phyloP scores from a whole-genome alignment of 2,329 filamentous ascomycete genomes.

The Aspergillus cejpii region DNA sequence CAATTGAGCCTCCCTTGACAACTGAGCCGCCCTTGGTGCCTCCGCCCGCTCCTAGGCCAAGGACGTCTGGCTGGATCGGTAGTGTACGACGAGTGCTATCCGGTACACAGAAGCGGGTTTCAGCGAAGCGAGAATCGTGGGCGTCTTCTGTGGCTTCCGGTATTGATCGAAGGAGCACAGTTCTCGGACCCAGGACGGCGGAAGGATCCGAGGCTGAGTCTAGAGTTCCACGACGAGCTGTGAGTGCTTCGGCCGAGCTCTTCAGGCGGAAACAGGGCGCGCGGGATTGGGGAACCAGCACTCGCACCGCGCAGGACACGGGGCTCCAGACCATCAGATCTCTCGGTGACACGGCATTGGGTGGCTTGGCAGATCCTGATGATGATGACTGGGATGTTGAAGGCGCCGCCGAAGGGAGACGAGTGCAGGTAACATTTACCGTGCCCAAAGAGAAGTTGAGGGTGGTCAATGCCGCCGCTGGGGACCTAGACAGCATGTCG shows the following conservation, averaged over 20 bases:
- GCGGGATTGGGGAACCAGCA: slow-evolving; percentile 46
- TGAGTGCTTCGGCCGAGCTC: slow-evolving; percentile 44
- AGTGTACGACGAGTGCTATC: slow-evolving; percentile 60
- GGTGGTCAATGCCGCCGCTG: slow-evolving; percentile 72
- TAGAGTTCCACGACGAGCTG: slow-evolving; percentile 40
- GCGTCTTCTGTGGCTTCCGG: slow-evolving; percentile 23
- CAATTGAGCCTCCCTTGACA: slow-evolving; percentile 19
- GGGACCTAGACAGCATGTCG: slow-evolving; percentile 30
- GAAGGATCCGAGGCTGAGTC: slow-evolving; percentile 4
- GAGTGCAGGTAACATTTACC: slow-evolving; percentile 86
- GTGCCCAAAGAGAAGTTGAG: slow-evolving; percentile 78
- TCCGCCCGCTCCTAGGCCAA: slow-evolving; percentile 32
- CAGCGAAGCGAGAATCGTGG: slow-evolving; percentile 12
- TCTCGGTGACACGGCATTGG: slow-evolving; percentile 24
- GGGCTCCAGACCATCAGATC: slow-evolving; percentile 13
- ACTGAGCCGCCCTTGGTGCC: slow-evolving; percentile 27
- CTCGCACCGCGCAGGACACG: slow-evolving; percentile 18
- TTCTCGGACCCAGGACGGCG: slow-evolving; percentile 13
- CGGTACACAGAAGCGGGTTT: slow-evolving; percentile 29
- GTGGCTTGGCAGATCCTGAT: slow-evolving; percentile 20
- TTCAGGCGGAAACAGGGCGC: slow-evolving; percentile 49
- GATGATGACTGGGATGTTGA: slow-evolving; percentile 69
- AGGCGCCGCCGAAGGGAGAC: slow-evolving; percentile 60
- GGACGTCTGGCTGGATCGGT: slow-evolving; percentile 61
- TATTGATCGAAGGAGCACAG: slow-evolving; percentile 23